Conservation (phyloP, 1,139 yeast species). For the Magnusiomyces clavatus region DNA sequence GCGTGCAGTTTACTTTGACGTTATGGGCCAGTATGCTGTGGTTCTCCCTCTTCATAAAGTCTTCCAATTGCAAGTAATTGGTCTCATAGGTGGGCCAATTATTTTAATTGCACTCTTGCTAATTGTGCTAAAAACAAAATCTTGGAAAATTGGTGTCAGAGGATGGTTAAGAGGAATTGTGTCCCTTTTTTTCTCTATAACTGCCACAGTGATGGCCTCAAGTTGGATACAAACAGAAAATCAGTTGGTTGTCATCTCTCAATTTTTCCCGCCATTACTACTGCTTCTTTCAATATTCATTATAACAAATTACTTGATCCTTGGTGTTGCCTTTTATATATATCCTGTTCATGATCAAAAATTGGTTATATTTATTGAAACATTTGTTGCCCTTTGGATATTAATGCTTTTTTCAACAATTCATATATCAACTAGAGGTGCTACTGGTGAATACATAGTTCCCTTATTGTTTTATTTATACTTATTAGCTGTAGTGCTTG, state of each 20-base stretch:
- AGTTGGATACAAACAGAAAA: conserved; percentile 38
- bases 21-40: conserved; percentile 50
- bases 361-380: conserved; percentile 53
- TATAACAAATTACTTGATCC: conserved; percentile 46
- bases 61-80: conserved; percentile 41
- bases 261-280: conserved; percentile 43
- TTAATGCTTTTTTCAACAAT: conserved; percentile 45
- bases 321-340: conserved; percentile 45
- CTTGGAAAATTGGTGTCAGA: conserved; percentile 39
- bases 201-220: conserved; percentile 35
- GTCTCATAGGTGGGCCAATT: conserved; percentile 51
- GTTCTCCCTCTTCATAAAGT: conserved; percentile 44
- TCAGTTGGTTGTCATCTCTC: conserved; percentile 53
- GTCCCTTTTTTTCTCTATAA: conserved; percentile 41
- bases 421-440: conserved; percentile 38
- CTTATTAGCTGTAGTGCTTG: conserved; percentile 47
- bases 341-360: conserved; percentile 69
- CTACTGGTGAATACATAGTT: conserved; percentile 54
- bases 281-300: conserved; percentile 41
- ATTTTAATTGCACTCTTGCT: conserved; percentile 42
- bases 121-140: conserved; percentile 40
- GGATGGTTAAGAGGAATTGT: conserved; percentile 53
- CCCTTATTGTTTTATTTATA: conserved; percentile 46
- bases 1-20: conserved; percentile 54
- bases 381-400: conserved; percentile 51